Percentiles rank a stretch among this genome's conserved stretches.
phyloP scores from a whole-genome alignment of 805 yeast species.

The Metschnikowia dekortorum region DNA sequence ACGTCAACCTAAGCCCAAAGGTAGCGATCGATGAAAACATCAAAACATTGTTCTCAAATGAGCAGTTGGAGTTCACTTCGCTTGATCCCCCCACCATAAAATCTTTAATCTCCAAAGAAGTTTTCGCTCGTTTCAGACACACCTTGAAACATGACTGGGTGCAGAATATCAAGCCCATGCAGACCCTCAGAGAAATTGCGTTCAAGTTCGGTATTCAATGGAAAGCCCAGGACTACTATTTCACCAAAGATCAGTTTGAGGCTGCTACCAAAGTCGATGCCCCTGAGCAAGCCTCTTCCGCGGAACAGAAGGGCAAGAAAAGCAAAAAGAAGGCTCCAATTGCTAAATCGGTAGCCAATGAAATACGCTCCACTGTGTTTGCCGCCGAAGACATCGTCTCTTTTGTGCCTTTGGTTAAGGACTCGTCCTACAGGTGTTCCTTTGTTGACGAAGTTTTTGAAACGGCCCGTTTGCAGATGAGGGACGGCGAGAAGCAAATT shows the following conservation, averaged over 20 bases:
- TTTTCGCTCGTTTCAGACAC: conserved; percentile 59
- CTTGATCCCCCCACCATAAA: conserved; percentile 46
- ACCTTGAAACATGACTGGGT: conserved; percentile 49
- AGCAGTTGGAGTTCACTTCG: conserved; percentile 38
- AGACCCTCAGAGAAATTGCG: conserved; percentile 67
- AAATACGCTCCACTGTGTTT: conserved; percentile 40
- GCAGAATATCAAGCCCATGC: conserved; percentile 32
- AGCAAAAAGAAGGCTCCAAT: conserved; percentile 23
- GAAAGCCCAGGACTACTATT: conserved; percentile 48
- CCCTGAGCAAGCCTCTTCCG: conserved; percentile 10
- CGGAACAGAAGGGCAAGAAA: conserved; percentile 25
- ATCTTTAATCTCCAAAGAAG: conserved; percentile 47
- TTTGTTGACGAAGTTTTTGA: conserved; percentile 74
- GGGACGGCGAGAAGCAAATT: conserved; percentile 42
- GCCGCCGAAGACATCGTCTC: conserved; percentile 59
- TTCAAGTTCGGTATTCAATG: conserved; percentile 84
- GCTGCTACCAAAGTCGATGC: conserved; percentile 23
- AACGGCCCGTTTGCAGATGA: conserved; percentile 47
- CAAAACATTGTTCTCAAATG: conserved; percentile 37
- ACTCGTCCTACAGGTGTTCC: conserved; percentile 59
- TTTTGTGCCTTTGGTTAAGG: conserved; percentile 73
- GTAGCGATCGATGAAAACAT: conserved; percentile 41
- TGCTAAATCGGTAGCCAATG: conserved; percentile 1
- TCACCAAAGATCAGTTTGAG: conserved; percentile 41
- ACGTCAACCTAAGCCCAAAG: conserved; percentile 37